Evolutionary conservation across 208 protist genomes (phyloP), one percentile per base, ranked within the genome.

Genomic region (Leishmania braziliensis): DNA sequence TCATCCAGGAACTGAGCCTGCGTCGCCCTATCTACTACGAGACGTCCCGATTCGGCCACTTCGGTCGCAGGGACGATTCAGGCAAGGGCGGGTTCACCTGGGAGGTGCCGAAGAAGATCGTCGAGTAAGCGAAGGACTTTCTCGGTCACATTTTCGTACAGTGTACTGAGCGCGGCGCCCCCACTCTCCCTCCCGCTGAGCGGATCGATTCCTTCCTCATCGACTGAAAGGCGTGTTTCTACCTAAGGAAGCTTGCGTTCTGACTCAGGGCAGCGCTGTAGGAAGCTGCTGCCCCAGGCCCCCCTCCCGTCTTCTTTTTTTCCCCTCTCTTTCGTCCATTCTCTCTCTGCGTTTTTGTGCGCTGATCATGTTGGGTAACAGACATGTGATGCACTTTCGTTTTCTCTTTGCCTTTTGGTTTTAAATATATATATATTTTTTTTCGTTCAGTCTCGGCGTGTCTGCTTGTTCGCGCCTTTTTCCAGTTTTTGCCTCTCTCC

Each of bases 41-140:
- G 84, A 99, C 99, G 56, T 98, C 99, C 53, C 89, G 92, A 78
- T 99, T 99, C 90, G 99, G 99, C 78, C 99, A 99, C 93, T 99
- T 99, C 86, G 99, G 99, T 71, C 93, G 99, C 77, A 92, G 85
- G 81, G 98, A 99, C 84, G 87, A 89, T 69, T 88, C 86, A 48
- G 89, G 89, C 76, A 91, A 90, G 70, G 88, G 85, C 33, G 97
- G 99, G 78, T 99, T 99, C 94, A 95, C 97, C 63, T 99, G 99
- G 99, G 99, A 99, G 95, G 73, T 94, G 43, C 97, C 98, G 54
- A 99, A 99, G 89, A 90, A 92, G 79, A 90, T 99, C 46, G 88
- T 95, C 36, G 94, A 98, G 77, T 98, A 46, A 66, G 39, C 16
- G 6, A 72, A 16, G 8, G 4, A 43, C n/a, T 4, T 65, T 9